Evolutionary conservation across 148 eudicot species (phyloP).

Genomic region (Persicaria maculosa): DNA sequence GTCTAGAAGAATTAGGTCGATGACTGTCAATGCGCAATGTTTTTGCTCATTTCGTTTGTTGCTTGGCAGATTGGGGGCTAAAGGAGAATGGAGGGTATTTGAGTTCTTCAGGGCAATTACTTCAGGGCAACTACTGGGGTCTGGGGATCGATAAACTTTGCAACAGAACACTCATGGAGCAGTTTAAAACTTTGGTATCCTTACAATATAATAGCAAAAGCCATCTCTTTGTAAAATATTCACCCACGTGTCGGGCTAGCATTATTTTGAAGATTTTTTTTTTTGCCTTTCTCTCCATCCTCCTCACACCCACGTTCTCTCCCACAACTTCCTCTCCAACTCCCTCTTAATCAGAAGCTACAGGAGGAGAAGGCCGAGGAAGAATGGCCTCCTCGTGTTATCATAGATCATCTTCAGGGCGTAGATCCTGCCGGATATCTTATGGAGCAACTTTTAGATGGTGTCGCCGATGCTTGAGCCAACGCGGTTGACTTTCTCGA

Average conservation of each 20-base stretch:
- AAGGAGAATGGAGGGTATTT: neutral
- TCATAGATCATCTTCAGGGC: constrained; percentile 78
- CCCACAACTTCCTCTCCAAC: too few species aligned
- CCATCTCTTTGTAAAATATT: too few species aligned
- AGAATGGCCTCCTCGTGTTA: constrained; percentile 57
- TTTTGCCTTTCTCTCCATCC: too few species aligned
- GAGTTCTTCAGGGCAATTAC: neutral
- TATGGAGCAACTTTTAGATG: constrained; percentile 65
- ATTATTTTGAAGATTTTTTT: too few species aligned
- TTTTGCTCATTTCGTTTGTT: neutral
- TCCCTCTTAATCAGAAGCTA: too few species aligned
- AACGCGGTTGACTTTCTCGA: constrained; percentile 50
- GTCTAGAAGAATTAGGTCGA: neutral
- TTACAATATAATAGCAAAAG: too few species aligned
- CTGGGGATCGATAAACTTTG: too few species aligned
- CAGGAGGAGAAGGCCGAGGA: too few species aligned
- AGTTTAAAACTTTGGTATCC: too few species aligned
- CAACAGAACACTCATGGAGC: too few species aligned
- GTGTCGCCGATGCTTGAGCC: constrained; percentile 75
- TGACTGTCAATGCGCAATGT: neutral
- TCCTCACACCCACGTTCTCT: too few species aligned
- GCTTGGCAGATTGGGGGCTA: neutral
- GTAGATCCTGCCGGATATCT: constrained; percentile 34
- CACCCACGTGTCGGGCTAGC: too few species aligned
- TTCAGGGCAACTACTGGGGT: neutral